Evolutionary conservation across 2,329 filamentous ascomycete species (phyloP).

Genomic region (Aureobasidium namibiae): DNA sequence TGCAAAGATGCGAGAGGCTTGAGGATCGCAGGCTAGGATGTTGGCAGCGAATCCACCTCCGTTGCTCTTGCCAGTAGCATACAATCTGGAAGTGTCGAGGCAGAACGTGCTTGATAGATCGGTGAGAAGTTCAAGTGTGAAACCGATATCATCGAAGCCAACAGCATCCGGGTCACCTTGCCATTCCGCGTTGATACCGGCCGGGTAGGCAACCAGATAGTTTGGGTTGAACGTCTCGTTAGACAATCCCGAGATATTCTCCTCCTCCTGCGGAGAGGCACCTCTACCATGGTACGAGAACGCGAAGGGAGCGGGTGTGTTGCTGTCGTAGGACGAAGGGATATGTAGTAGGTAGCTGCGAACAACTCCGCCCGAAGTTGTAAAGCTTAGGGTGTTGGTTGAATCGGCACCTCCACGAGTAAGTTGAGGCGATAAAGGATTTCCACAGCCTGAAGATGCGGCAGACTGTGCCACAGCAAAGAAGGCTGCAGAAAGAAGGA

Average conservation of each 20-base stretch:
- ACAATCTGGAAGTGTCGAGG: conserved; percentile 36
- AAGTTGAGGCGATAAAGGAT: conserved; percentile 15
- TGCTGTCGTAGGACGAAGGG: conserved; percentile 31
- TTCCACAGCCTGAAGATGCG: conserved; percentile 20
- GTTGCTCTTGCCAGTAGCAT: conserved; percentile 43
- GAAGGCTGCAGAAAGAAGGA: background rate
- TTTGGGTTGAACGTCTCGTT: conserved; percentile 37
- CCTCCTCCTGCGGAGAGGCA: conserved; percentile 31
- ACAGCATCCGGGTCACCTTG: conserved; percentile 35
- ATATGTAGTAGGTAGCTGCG: conserved; percentile 33
- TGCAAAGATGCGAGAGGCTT: conserved; percentile 36
- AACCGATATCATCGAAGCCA: conserved; percentile 35
- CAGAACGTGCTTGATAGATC: conserved; percentile 34
- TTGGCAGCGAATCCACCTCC: conserved; percentile 43
- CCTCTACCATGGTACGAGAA: conserved; percentile 42
- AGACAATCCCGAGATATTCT: conserved; percentile 38
- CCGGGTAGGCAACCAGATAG: conserved; percentile 38
- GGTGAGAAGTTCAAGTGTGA: conserved; percentile 34
- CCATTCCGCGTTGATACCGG: conserved; percentile 31
- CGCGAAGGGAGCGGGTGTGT: conserved; percentile 34
- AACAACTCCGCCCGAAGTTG: conserved; percentile 16
- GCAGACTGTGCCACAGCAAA: background rate
- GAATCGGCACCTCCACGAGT: conserved; percentile 17
- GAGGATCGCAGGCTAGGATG: conserved; percentile 38
- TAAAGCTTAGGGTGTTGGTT: conserved; percentile 18